Base-by-base conservation (phyloP, 805 yeast species). In the Schizosaccharomyces osmophilus region DNA sequence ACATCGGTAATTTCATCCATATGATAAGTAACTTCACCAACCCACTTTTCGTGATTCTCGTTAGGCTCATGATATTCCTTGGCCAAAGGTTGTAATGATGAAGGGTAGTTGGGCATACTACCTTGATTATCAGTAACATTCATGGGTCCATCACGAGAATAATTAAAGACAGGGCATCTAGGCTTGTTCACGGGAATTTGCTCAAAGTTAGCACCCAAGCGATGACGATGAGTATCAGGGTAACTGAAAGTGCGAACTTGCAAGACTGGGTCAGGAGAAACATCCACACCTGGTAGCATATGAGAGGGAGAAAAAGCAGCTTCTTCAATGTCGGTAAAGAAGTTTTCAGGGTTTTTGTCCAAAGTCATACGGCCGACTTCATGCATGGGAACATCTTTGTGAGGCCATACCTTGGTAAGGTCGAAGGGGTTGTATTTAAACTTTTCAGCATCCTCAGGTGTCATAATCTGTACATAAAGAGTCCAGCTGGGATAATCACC, bases 171-270 rank as follows among this genome's bases (percentile, higher is more conserved):
- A 31, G 95, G 95, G 61, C 73, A 73, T 43, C 24, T 41, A 64
- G 95, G 95, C 72, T 93, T 84, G 72, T 87, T 87, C 67, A 85
- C 88, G n/a, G 95, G 95, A 63, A 87, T 83, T 73, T 85, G 90
- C 59, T 79, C 78, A 73, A 83, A 87, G 74, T 87, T 85, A 48
- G 81, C 77, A 70, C 75, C 86, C 69, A 85, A 74, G 73, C 94
- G 79, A 75, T 85, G 84, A 72, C 94, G 82, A 70, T 84, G 90
- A 32, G 94, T 85, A 72, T 85, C 94, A 61, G 89, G 82, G 73
- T 85, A 85, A 0, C 90, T 83, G 72, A 83, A 85, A 67, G 85
- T 75, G 73, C 94, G 79, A 9, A 88, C 80, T 71, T 85, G 93
- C 68, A 85, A 76, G 42, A 85, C 36, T 2, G 94, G 94, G 70